Conservation (phyloP, 139 green algal species). For the Coelastrella sp. region DNA sequence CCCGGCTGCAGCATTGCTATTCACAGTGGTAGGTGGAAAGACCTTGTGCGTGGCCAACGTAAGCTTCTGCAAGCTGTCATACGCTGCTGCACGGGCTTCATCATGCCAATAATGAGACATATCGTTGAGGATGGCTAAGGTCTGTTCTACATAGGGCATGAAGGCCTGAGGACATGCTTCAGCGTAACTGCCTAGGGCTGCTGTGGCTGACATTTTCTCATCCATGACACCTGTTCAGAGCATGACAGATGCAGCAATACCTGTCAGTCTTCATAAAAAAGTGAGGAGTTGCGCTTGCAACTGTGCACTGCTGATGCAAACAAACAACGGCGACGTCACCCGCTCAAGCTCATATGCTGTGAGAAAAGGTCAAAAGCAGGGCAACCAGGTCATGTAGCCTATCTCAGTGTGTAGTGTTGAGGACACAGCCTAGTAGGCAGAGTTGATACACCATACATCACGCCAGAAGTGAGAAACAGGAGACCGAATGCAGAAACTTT, state of each 20-base stretch:
- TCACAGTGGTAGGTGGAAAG: constrained; percentile 37
- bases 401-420: no score
- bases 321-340: background rate
- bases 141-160: constrained; percentile 60
- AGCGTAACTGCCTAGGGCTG: constrained; percentile 76
- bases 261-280: background rate
- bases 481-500: no score
- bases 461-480: no score
- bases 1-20: constrained; percentile 38
- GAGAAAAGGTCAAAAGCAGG: background rate
- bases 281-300: background rate
- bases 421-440: no score
- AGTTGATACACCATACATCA: no score
- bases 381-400: no score
- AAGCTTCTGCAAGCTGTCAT: constrained; percentile 53
- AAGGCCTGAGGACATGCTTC: constrained; percentile 59
- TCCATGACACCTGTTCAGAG: constrained; percentile 73
- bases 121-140: constrained; percentile 54
- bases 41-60: constrained; percentile 47
- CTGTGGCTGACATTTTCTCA: constrained; percentile 74
- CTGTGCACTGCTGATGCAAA: background rate
- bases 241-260: background rate
- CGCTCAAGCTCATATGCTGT: background rate
- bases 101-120: constrained; percentile 75
- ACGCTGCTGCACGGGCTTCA: constrained; percentile 65